Evolutionary conservation across 2,329 filamentous ascomycete species (phyloP).

Genomic region (Aspergillus sojae): DNA sequence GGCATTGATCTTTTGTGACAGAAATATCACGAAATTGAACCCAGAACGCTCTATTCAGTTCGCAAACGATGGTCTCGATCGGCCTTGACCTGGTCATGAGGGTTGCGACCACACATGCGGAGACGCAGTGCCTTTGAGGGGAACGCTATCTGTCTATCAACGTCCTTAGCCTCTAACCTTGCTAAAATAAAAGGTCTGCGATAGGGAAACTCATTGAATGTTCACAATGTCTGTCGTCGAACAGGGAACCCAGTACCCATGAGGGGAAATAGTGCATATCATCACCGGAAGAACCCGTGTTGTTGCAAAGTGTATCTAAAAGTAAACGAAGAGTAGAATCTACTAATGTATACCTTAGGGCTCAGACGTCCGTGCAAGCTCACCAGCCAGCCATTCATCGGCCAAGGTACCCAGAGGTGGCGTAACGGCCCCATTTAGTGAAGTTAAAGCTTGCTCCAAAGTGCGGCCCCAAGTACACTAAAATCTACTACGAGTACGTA

Average conservation of each 20-base stretch:
- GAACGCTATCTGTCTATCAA: background rate
- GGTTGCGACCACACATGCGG: background rate
- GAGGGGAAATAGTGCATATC: background rate
- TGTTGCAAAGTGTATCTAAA: background rate
- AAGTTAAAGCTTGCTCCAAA: background rate
- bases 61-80: background rate
- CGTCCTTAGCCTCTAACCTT: background rate
- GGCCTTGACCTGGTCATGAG: background rate
- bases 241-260: background rate
- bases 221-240: background rate
- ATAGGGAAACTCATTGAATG: background rate
- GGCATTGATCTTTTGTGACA: background rate
- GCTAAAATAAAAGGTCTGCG: background rate
- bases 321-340: background rate
- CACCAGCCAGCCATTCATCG: background rate
- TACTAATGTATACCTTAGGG: background rate
- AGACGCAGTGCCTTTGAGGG: background rate
- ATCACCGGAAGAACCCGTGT: background rate
- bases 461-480: background rate
- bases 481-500: background rate
- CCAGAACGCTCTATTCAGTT: background rate
- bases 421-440: background rate
- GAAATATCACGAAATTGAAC: background rate
- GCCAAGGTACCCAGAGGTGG: background rate
- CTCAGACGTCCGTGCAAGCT: background rate